Conservation (phyloP, 306 rosid genomes). For the Castanea crenata region DNA sequence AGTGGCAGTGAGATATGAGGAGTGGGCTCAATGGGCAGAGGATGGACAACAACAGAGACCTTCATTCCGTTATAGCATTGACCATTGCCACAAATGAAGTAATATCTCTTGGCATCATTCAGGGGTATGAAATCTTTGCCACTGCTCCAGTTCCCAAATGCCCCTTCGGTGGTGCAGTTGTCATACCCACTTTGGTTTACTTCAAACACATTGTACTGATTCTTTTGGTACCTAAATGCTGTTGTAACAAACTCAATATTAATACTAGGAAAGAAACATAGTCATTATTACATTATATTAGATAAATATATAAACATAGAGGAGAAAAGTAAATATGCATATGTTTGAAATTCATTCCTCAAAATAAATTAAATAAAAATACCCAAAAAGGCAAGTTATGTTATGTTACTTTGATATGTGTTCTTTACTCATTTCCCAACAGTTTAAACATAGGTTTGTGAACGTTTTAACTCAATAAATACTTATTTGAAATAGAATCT, state of each 20-base stretch:
- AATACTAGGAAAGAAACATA: background rate
- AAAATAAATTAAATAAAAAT: background rate
- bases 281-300: too few relatives aligned
- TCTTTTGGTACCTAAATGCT: constrained; percentile 90
- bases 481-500: too few relatives aligned
- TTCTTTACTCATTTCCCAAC: background rate
- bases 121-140: constrained; percentile 87
- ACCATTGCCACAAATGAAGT: constrained; percentile 84
- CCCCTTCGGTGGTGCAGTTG: constrained; percentile 84
- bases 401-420: background rate
- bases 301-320: background rate
- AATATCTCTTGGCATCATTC: constrained; percentile 56
- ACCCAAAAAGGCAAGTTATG: too few relatives aligned
- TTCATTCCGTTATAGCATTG: constrained; percentile 89
- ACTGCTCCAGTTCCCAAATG: constrained; percentile 82
- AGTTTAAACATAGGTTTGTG: background rate
- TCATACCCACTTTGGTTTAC: constrained; percentile 90
- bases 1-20: too few relatives aligned
- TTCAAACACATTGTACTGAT: constrained; percentile 86
- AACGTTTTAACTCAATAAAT: background rate
- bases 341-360: background rate
- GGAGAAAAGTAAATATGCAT: background rate
- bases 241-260: constrained; percentile 12
- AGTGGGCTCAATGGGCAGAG: constrained; percentile 42
- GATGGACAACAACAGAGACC: constrained; percentile 69